These are phyloP conservation scores for Leccinum fibrillosum DNA, from an alignment of 768 basidiomycete genomes.

Conservation along the genomic window DNA sequence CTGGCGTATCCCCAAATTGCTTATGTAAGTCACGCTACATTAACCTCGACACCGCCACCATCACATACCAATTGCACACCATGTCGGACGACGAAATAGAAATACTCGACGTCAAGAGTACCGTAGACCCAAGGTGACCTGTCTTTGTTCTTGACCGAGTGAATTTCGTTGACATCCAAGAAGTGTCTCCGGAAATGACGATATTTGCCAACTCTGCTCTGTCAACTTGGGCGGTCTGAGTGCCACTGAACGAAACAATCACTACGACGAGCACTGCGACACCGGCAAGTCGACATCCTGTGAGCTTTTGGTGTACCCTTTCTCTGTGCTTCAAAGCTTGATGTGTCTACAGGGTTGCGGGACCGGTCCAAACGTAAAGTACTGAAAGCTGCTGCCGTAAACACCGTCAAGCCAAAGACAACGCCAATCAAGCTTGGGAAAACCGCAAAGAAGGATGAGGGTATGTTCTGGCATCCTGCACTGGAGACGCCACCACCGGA, in stretches of 20 bases:
- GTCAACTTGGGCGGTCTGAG: slow-evolving; percentile 38
- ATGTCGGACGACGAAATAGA: slow-evolving; percentile 29
- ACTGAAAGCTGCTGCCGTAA: slow-evolving; percentile 6
- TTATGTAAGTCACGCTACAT: slow-evolving; percentile 22
- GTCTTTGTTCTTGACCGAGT: not conserved
- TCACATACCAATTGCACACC: not conserved
- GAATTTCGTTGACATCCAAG: slow-evolving; percentile 3
- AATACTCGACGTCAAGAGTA: slow-evolving; percentile 15
- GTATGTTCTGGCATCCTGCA: slow-evolving; percentile 65
- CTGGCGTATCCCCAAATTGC: slow-evolving; percentile 18
- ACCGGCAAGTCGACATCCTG: slow-evolving; percentile 11
- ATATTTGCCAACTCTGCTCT: slow-evolving; percentile 52
- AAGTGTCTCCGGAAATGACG: slow-evolving; percentile 14
- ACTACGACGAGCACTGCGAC: slow-evolving; percentile 53
- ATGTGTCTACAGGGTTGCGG: slow-evolving; percentile 10
- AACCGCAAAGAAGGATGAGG: slow-evolving; percentile 27
- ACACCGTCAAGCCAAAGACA: not conserved
- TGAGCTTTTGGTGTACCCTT: not conserved
- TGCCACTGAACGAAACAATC: slow-evolving; percentile 40
- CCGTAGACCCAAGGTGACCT: slow-evolving; percentile 11
- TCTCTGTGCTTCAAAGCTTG: not conserved
- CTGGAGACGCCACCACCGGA: slow-evolving; percentile 41
- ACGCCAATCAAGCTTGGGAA: slow-evolving; percentile 4
- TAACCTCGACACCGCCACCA: slow-evolving; percentile 10
- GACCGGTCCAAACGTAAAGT: slow-evolving; percentile 11